Evolutionary conservation across 495 filamentous ascomycete species (phyloP).

Genomic region (Eremomyces bilateralis): DNA sequence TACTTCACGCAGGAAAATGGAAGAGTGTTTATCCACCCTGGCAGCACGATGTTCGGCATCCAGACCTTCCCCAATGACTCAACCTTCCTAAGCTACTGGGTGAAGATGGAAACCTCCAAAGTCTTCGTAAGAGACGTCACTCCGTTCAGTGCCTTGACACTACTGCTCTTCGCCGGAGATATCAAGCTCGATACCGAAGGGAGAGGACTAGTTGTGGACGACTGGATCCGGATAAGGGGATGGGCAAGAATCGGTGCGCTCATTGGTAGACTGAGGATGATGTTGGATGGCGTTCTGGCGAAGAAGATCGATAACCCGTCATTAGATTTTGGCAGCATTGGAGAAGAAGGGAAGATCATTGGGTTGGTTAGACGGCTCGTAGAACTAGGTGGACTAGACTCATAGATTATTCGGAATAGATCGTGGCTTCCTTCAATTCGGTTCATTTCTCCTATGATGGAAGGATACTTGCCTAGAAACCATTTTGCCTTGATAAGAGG

Average conservation of each 20-base stretch:
- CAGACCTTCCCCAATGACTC: constrained; percentile 39
- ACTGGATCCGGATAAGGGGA: constrained; percentile 72
- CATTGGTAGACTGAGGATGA: constrained; percentile 56
- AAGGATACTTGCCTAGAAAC: no score
- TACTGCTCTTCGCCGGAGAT: constrained; percentile 74
- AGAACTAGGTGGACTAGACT: constrained; percentile 77
- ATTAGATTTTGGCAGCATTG: constrained; percentile 29
- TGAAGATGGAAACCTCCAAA: constrained; percentile 75
- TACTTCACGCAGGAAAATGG: constrained; percentile 76
- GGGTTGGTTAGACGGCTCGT: constrained; percentile 54
- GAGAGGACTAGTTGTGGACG: constrained; percentile 74
- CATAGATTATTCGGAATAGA: no score
- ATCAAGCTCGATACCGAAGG: constrained; percentile 75
- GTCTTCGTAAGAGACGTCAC: constrained; percentile 74
- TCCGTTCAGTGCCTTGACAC: constrained; percentile 79
- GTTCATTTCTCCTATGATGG: no score
- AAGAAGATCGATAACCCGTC: constrained; percentile 56
- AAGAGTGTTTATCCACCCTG: constrained; percentile 80
- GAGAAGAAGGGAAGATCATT: no score
- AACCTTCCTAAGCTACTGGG: constrained; percentile 66
- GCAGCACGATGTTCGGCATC: constrained; percentile 62
- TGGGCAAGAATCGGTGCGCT: constrained; percentile 92
- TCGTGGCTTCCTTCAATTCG: no score
- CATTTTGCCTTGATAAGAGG: no score
- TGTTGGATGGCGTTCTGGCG: constrained; percentile 69